phyloP scores from a whole-genome alignment of 2,329 filamentous ascomycete species.

The Penicillium sp. region DNA sequence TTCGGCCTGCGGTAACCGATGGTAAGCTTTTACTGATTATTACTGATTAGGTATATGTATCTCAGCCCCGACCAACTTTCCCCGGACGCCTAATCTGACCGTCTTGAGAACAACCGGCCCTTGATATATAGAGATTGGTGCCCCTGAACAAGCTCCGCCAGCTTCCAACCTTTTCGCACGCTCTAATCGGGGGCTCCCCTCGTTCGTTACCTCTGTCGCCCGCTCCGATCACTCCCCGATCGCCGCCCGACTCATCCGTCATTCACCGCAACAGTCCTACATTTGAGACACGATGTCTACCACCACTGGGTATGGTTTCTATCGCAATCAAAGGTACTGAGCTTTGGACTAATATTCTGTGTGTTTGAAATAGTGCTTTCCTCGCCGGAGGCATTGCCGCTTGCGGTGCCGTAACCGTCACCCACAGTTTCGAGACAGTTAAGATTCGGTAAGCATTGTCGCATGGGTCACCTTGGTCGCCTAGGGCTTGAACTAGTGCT shows the following conservation, averaged over 20 bases:
- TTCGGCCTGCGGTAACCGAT: constrained; percentile 27
- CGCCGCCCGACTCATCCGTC: constrained; percentile 11
- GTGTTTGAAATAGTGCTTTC: constrained; percentile 69
- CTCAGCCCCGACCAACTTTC: constrained; percentile 17
- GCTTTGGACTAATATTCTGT: constrained; percentile 19
- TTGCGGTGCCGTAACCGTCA: constrained; percentile 95
- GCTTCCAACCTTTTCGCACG: background rate
- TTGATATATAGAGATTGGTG: background rate
- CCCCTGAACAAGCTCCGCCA: background rate
- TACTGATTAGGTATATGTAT: constrained; percentile 13
- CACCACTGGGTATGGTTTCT: constrained; percentile 54
- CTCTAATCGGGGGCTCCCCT: background rate
- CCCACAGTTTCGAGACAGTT: constrained; percentile 97
- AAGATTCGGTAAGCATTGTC: constrained; percentile 79
- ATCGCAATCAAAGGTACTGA: background rate
- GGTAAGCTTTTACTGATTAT: constrained; percentile 31
- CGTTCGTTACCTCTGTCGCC: constrained; percentile 13
- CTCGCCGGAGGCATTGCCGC: constrained; percentile 95
- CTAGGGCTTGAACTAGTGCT: constrained; percentile 12
- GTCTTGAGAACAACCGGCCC: background rate
- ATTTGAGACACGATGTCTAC: constrained; percentile 56
- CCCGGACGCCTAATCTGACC: constrained; percentile 9
- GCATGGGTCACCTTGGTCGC: background rate
- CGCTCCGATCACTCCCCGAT: constrained; percentile 30
- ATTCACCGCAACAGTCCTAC: background rate